Evolutionary conservation across 805 yeast genomes (phyloP).

Genomic region (Peterozyma xylosa): DNA sequence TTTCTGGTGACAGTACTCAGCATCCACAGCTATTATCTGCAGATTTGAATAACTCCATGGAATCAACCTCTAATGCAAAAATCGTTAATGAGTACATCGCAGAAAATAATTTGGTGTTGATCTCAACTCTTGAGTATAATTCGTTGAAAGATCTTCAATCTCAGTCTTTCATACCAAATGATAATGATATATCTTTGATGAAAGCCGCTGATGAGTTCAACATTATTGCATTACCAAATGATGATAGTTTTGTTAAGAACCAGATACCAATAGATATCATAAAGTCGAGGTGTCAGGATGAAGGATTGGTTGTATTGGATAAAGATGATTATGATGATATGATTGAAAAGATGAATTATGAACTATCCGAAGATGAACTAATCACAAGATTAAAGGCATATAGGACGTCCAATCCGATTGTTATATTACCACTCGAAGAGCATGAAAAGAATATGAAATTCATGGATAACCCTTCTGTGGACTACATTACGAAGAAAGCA

Average conservation of each 20-base stretch:
- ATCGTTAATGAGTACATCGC: conserved; percentile 4
- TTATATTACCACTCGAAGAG: conserved; percentile 10
- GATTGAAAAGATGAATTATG: conserved; percentile 12
- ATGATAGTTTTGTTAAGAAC: conserved; percentile 9
- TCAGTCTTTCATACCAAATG: background rate
- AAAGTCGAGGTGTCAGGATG: conserved; percentile 10
- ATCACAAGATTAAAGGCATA: conserved; percentile 7
- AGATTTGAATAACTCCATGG: conserved; percentile 10
- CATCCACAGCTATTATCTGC: conserved; percentile 10
- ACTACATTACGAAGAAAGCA: conserved; percentile 6
- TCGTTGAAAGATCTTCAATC: conserved; percentile 2
- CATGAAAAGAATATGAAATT: conserved; percentile 8
- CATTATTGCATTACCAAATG: conserved; percentile 20
- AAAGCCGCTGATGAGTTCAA: conserved; percentile 17
- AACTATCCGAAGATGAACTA: conserved; percentile 11
- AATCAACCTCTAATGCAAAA: conserved; percentile 1
- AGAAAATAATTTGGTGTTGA: conserved; percentile 14
- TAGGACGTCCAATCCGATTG: background rate
- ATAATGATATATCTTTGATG: conserved; percentile 13
- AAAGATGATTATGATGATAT: conserved; percentile 17
- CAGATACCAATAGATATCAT: conserved; percentile 8
- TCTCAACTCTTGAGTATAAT: conserved; percentile 15
- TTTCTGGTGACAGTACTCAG: background rate
- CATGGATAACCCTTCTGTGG: conserved; percentile 11
- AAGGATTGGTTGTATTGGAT: conserved; percentile 13